A percentile compares a stretch with the other conserved stretches of the same genome.
These are phyloP conservation scores for Fonsecaea multimorphosa DNA, from an alignment of 2,329 filamentous ascomycete genomes.

Conservation along the genomic window DNA sequence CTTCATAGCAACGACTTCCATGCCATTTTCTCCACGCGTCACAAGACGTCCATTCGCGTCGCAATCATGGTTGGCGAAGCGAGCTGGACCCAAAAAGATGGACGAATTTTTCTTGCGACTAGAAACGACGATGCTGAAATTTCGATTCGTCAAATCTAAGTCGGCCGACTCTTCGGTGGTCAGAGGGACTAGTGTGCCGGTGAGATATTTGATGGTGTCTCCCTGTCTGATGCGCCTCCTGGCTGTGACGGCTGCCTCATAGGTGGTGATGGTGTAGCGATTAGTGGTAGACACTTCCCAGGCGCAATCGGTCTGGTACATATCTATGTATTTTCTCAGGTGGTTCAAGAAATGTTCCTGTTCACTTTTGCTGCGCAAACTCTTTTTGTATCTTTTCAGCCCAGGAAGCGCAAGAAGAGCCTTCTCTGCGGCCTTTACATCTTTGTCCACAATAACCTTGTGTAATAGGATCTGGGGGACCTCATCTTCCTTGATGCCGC, in stretches of 20 bases:
- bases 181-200: constrained; percentile 89
- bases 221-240: constrained; percentile 78
- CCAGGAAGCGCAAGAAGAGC: constrained; percentile 75
- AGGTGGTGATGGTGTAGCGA: constrained; percentile 87
- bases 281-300: constrained; percentile 95
- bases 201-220: constrained; percentile 87
- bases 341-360: constrained; percentile 86
- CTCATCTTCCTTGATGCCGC: constrained; percentile 73
- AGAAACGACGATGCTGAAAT: constrained; percentile 96
- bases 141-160: constrained; percentile 80
- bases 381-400: constrained; percentile 71
- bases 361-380: constrained; percentile 75
- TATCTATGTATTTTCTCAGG: constrained; percentile 86
- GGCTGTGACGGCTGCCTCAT: constrained; percentile 87
- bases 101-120: constrained; percentile 89
- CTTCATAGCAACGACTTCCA: constrained; percentile 84
- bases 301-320: constrained; percentile 90
- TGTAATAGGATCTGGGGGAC: constrained; percentile 65
- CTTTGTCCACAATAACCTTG: constrained; percentile 75
- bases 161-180: constrained; percentile 88
- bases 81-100: constrained; percentile 90
- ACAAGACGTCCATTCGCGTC: constrained; percentile 86
- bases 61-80: constrained; percentile 98
- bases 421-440: constrained; percentile 72
- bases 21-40: constrained; percentile 81